A percentile compares a stretch with the other conserved stretches of the same genome.
Conservation (phyloP, 805 yeast species). For the Starmerella kuoi region DNA sequence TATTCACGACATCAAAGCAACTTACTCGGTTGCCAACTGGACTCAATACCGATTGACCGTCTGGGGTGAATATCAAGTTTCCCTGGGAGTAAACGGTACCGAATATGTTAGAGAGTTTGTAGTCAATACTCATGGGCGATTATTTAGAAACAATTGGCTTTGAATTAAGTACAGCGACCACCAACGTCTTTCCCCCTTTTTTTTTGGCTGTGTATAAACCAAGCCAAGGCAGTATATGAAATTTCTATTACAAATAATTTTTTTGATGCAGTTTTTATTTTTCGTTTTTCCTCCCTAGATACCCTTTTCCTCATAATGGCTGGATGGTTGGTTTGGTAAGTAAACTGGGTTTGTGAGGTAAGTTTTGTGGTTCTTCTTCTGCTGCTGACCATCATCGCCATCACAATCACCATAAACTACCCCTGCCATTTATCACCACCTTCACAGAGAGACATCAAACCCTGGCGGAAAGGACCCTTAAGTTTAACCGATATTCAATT, state of each 20-base stretch:
- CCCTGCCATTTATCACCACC: too few relatives aligned
- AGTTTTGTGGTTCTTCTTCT: too few relatives aligned
- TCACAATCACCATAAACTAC: too few relatives aligned
- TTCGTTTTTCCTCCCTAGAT: too few relatives aligned
- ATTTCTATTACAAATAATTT: slow-evolving; percentile 5
- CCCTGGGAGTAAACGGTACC: slow-evolving; percentile 95
- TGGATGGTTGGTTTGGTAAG: too few relatives aligned
- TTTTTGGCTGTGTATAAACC: too few relatives aligned
- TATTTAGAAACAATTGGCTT: not conserved
- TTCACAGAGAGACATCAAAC: too few relatives aligned
- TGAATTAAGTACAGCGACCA: not conserved
- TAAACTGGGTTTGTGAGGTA: too few relatives aligned
- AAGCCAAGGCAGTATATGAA: not conserved
- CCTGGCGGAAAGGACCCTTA: too few relatives aligned
- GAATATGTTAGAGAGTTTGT: slow-evolving; percentile 66
- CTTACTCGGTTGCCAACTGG: slow-evolving; percentile 93
- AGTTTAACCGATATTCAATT: too few relatives aligned
- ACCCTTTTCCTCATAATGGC: too few relatives aligned
- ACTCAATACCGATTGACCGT: slow-evolving; percentile 69
- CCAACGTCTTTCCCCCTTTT: not conserved
- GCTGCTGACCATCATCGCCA: too few relatives aligned
- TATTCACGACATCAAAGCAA: slow-evolving; percentile 74
- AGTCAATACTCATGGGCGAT: slow-evolving; percentile 24
- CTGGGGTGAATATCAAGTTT: slow-evolving; percentile 72
- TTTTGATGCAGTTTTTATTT: not conserved